Conservation (phyloP, 129 eudicot genomes). For the Artemisia annua region DNA sequence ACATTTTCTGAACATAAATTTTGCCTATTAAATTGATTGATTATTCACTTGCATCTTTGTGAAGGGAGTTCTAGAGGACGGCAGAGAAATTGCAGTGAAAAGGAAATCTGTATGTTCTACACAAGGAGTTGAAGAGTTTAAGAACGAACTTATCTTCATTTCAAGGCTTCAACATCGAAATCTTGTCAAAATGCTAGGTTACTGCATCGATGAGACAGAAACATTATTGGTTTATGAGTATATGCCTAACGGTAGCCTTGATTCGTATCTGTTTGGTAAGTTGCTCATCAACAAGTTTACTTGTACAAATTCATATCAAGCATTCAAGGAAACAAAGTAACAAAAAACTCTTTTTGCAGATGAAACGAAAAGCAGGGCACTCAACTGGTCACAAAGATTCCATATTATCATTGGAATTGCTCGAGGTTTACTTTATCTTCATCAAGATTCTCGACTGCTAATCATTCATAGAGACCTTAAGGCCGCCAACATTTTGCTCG, state of each 20-base stretch:
- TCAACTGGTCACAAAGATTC: constrained; percentile 46
- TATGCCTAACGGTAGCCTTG: constrained; percentile 61
- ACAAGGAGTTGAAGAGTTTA: constrained; percentile 57
- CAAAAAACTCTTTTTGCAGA: constrained; percentile 18
- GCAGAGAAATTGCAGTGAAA: constrained; percentile 62
- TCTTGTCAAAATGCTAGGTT: constrained; percentile 61
- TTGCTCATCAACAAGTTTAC: neutral
- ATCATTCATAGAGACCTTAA: constrained; percentile 62
- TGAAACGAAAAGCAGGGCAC: constrained; percentile 10
- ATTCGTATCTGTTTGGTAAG: constrained; percentile 48
- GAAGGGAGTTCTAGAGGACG: constrained; percentile 53
- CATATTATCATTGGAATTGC: constrained; percentile 51
- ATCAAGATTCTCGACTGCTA: constrained; percentile 48
- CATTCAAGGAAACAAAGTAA: neutral
- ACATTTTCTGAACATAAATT: neutral
- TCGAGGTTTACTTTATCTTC: constrained; percentile 53
- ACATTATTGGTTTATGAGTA: constrained; percentile 58
- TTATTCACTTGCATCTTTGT: neutral
- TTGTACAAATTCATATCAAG: neutral
- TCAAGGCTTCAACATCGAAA: constrained; percentile 66
- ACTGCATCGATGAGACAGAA: constrained; percentile 50
- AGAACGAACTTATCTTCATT: constrained; percentile 47
- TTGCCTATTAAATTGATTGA: neutral
- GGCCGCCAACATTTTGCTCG: constrained; percentile 50
- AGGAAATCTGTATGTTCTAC: constrained; percentile 44